A percentile compares a stretch with the other conserved stretches of the same genome.
These are phyloP conservation scores for Brassica cretica DNA, from an alignment of 345 rosid species.

Conservation along the genomic window DNA sequence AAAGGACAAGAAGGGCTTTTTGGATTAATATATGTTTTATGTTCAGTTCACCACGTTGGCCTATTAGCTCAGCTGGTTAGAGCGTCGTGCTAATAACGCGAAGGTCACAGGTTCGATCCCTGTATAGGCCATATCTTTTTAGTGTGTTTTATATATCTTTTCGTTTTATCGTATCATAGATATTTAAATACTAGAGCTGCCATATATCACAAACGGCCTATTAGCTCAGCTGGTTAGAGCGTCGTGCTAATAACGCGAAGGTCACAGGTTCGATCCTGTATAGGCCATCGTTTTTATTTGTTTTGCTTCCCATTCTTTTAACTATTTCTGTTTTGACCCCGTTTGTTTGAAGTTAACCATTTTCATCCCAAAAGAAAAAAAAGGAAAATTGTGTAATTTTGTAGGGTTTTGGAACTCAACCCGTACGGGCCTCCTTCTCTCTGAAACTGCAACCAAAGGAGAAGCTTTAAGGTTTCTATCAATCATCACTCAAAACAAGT, in stretches of 20 bases:
- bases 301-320: background rate
- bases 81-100: constrained; percentile 98
- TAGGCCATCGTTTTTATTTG: constrained; percentile 22
- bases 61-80: constrained; percentile 85
- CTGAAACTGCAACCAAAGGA: constrained; percentile 12
- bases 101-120: constrained; percentile 81
- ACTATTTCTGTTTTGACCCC: constrained; percentile 5
- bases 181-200: too few species aligned
- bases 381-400: background rate
- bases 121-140: constrained; percentile 58
- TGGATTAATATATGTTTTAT: too few species aligned
- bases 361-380: background rate
- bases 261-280: constrained; percentile 83
- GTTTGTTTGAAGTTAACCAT: background rate
- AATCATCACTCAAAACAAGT: background rate
- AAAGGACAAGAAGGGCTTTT: too few species aligned
- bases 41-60: constrained; percentile 14
- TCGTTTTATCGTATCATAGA: background rate
- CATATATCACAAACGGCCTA: background rate
- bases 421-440: constrained; percentile 21
- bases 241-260: constrained; percentile 98
- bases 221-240: constrained; percentile 90
- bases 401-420: constrained; percentile 36
- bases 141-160: background rate
- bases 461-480: constrained; percentile 23